Percentiles rank a stretch among this genome's conserved stretches.
Evolutionary conservation across 495 filamentous ascomycete genomes (phyloP).

Genomic region (Aspergillus campestris): DNA sequence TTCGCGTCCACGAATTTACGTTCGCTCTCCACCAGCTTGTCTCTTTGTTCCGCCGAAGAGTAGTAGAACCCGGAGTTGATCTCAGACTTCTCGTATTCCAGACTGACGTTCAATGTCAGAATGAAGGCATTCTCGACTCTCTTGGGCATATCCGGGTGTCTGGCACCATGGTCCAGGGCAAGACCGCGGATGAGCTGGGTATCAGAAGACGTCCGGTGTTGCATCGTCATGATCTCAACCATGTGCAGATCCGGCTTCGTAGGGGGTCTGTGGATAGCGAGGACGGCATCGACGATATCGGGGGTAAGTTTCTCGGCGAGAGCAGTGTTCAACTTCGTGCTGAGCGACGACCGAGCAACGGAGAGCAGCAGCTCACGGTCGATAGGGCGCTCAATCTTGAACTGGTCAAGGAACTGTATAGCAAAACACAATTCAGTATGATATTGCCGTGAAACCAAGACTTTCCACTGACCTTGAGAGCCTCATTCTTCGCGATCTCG

Average conservation of each 20-base stretch:
- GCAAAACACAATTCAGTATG: conserved; percentile 3
- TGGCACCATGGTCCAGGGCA: conserved; percentile 88
- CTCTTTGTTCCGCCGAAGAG: conserved; percentile 88
- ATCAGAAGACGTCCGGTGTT: conserved; percentile 91
- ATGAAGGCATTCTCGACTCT: conserved; percentile 91
- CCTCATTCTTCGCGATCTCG: conserved; percentile 89
- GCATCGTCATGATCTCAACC: conserved; percentile 99
- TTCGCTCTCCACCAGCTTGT: conserved; percentile 96
- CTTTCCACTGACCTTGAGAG: conserved; percentile 57
- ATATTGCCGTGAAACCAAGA: background rate
- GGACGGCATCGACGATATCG: conserved; percentile 89
- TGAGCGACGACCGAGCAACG: conserved; percentile 88
- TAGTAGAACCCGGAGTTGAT: conserved; percentile 99
- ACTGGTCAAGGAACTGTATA: conserved; percentile 79
- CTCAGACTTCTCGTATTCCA: conserved; percentile 98
- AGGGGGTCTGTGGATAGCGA: conserved; percentile 82
- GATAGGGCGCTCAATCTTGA: conserved; percentile 79
- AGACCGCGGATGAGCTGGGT: conserved; percentile 92
- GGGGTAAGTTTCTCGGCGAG: conserved; percentile 89
- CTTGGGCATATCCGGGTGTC: conserved; percentile 98
- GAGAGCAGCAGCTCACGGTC: conserved; percentile 91
- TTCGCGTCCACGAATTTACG: conserved; percentile 94
- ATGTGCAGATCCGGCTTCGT: conserved; percentile 96
- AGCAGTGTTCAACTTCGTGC: conserved; percentile 82
- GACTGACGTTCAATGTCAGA: conserved; percentile 87